Percentiles rank a stretch among this genome's conserved stretches.
Evolutionary conservation across 2,329 filamentous ascomycete species (phyloP).

Genomic region (Mariannaea sp.): DNA sequence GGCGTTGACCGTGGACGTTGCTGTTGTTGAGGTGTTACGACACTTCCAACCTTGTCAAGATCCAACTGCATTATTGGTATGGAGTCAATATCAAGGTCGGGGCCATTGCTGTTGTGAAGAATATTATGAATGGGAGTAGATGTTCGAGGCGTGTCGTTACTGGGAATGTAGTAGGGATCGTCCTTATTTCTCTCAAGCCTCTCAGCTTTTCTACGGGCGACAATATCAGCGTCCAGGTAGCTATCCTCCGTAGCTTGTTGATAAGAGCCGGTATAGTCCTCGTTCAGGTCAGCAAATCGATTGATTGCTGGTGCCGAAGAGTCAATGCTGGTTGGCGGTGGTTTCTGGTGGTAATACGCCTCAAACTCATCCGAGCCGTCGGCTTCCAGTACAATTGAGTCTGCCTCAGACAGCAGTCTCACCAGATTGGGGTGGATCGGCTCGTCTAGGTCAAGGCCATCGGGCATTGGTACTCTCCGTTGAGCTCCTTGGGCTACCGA

Average conservation of each 20-base stretch:
- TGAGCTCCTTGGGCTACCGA: constrained; percentile 86
- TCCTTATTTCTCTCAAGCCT: constrained; percentile 83
- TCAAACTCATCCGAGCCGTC: constrained; percentile 71
- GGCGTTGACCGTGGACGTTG: constrained; percentile 48
- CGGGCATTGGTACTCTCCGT: constrained; percentile 80
- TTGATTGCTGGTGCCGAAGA: constrained; percentile 59
- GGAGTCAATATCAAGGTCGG: constrained; percentile 85
- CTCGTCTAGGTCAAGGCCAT: constrained; percentile 76
- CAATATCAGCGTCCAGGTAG: constrained; percentile 73
- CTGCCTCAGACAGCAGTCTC: constrained; percentile 65
- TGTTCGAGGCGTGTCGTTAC: constrained; percentile 59
- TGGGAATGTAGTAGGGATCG: constrained; percentile 90
- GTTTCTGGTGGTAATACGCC: constrained; percentile 65
- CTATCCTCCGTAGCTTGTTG: constrained; percentile 65
- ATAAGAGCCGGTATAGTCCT: constrained; percentile 59
- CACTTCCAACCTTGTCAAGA: constrained; percentile 59
- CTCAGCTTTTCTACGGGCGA: constrained; percentile 76
- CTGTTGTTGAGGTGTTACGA: constrained; percentile 32
- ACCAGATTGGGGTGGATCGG: constrained; percentile 79
- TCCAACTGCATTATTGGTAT: constrained; percentile 96
- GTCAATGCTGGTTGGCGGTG: constrained; percentile 55
- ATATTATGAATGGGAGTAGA: constrained; percentile 83
- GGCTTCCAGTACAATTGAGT: constrained; percentile 53
- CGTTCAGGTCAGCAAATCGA: constrained; percentile 56
- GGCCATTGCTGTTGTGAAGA: constrained; percentile 71